These are phyloP conservation scores for Aspergillus sp. DNA, from an alignment of 2,329 filamentous ascomycete genomes.

Conservation along the genomic window DNA sequence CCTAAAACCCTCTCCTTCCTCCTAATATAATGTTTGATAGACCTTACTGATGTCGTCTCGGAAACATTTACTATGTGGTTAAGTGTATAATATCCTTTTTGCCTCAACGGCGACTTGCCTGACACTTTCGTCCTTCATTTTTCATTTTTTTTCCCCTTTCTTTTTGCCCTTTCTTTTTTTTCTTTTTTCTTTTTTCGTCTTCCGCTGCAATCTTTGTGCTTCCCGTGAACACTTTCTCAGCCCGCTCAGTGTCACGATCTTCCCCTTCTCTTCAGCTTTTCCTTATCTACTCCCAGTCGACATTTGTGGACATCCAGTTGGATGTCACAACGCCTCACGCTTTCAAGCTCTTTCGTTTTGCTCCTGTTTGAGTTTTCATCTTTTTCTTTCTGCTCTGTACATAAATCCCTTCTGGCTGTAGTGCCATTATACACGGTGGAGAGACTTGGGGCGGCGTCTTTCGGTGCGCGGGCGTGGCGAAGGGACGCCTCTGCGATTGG, in stretches of 20 bases:
- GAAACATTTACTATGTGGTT: constrained; percentile 21
- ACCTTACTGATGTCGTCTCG: constrained; percentile 28
- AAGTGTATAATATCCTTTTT: constrained; percentile 21
- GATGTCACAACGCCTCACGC: background rate
- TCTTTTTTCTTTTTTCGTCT: background rate
- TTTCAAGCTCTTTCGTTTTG: background rate
- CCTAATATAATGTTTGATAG: constrained; percentile 38
- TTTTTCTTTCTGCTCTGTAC: constrained; percentile 22
- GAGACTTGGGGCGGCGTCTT: constrained; percentile 7
- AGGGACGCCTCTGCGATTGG: constrained; percentile 14
- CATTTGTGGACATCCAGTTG: background rate
- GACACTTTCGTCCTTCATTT: constrained; percentile 9
- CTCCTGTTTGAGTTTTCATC: background rate
- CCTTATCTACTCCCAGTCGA: background rate
- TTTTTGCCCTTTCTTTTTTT: background rate
- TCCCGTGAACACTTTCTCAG: background rate
- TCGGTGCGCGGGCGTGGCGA: constrained; percentile 27
- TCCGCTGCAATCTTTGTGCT: background rate
- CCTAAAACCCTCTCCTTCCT: constrained; percentile 4
- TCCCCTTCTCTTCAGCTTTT: background rate
- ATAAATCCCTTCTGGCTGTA: constrained; percentile 22
- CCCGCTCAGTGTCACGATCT: background rate
- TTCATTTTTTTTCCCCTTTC: background rate
- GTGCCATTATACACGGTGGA: constrained; percentile 18
- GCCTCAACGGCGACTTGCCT: constrained; percentile 7